Percentiles rank a stretch among this genome's conserved stretches.
Conservation (phyloP, 352 stramenopile genomes). For the Salisapilia sapeloensis region DNA sequence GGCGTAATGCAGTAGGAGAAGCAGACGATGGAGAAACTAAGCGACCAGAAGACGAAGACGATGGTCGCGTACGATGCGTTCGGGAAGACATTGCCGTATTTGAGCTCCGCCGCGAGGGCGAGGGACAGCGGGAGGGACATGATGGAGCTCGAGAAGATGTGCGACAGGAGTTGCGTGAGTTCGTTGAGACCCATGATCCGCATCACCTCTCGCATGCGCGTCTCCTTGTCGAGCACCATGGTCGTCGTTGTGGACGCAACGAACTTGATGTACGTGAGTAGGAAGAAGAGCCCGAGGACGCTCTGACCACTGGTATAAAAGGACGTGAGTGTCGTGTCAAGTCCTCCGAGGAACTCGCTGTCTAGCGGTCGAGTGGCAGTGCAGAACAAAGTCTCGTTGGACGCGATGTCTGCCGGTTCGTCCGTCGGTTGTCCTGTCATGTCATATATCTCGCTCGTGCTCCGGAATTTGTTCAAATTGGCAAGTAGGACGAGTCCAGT, state of each 20-base stretch:
- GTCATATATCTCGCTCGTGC: constrained; percentile 1
- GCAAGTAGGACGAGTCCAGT: constrained; percentile 35
- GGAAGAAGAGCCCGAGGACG: constrained; percentile 35
- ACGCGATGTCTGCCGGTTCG: too few species aligned
- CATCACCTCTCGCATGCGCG: constrained; percentile 58
- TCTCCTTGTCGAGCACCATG: constrained; percentile 76
- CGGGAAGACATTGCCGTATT: constrained; percentile 41
- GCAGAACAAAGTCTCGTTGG: too few species aligned
- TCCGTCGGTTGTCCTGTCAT: too few species aligned
- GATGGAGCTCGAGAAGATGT: constrained; percentile 26
- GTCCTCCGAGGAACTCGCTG: constrained; percentile 13
- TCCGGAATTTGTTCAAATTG: constrained; percentile 21
- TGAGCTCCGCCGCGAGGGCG: constrained; percentile 26
- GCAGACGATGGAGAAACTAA: constrained; percentile 33
- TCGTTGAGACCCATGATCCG: constrained; percentile 72
- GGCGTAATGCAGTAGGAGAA: constrained; percentile 51
- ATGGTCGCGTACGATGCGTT: constrained; percentile 35
- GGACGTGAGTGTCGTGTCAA: constrained; percentile 22
- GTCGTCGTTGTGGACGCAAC: constrained; percentile 45
- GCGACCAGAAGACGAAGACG: constrained; percentile 43
- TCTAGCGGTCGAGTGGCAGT: too few species aligned
- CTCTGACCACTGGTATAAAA: constrained; percentile 51
- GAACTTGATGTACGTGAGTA: constrained; percentile 28
- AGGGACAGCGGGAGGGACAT: constrained; percentile 31
- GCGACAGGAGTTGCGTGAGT: constrained; percentile 36